Evolutionary conservation across 139 green algal genomes (phyloP), one percentile per base, ranked within the genome.

Genomic region (Eudorina sp.): DNA sequence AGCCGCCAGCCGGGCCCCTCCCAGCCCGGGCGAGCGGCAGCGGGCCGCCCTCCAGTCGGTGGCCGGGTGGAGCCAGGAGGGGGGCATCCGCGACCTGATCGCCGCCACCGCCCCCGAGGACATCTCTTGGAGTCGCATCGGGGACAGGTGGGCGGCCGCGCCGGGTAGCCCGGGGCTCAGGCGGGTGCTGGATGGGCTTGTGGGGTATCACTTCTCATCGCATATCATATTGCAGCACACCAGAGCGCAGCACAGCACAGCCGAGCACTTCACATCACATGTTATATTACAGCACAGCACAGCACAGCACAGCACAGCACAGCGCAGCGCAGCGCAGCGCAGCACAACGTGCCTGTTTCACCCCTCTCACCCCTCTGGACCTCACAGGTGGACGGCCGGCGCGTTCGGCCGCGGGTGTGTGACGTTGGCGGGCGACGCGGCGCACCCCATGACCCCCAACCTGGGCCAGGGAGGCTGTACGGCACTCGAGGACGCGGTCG

Each of bases 391-490:
- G 89, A 89, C 81, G 18, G 3, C 21, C 4, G 70, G 72, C 66
- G 11, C 69, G 0, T 89, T 83, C 13, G 93, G 92, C 27, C 69
- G 62, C 14, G 88, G 90, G 31, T 51, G 80, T 23, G 68, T 97
- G n/a, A 96, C 95, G 2, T 87, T 98, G 69, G 89, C 88, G 36
- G 96, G 96, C 11, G 96, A 98, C 89, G 95, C 95, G 23, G 88
- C 94, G 36, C 96, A 98, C 88, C 96, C 96, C 27, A 97, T 97
- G 95, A 98, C 96, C 0, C 94, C 94, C 36, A 96, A 97, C 89
- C 89, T 97, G 51, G 94, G 94, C 23, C 94, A 96, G 77, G 84
- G 89, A 40, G 77, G 53, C 16, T 90, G 89, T 64, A 62, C 53
- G 46, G 84, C 84, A 18, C 76, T 92, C 77, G 77, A 98, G 90